phyloP scores from a whole-genome alignment of 2,329 filamentous ascomycete genomes.

The Aspergillus flavus region DNA sequence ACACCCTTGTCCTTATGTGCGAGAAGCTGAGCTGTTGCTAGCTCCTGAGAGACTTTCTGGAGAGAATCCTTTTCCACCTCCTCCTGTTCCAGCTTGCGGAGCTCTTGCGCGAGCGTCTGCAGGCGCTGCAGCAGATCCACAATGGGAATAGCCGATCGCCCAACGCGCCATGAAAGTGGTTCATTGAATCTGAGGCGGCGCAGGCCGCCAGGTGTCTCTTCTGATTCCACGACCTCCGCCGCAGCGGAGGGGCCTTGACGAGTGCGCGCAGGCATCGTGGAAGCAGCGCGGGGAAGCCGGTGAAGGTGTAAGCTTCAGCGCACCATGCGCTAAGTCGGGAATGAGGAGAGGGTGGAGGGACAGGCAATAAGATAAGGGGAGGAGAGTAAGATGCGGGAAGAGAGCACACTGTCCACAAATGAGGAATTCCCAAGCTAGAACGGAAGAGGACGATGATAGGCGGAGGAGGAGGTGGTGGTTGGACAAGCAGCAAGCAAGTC shows the following conservation, averaged over 20 bases:
- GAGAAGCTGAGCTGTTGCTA: conserved; percentile 79
- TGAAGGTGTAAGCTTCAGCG: conserved; percentile 18
- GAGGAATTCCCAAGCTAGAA: not conserved
- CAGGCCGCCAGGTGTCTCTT: conserved; percentile 37
- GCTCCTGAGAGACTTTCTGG: conserved; percentile 77
- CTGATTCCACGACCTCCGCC: conserved; percentile 34
- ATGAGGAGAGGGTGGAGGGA: not conserved
- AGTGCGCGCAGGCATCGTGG: conserved; percentile 48
- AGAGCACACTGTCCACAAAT: not conserved
- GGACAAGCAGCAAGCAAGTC: not conserved
- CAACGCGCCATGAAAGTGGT: conserved; percentile 85
- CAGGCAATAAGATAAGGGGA: not conserved
- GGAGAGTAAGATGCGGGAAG: not conserved
- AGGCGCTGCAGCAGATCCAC: conserved; percentile 80
- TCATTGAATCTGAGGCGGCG: conserved; percentile 74
- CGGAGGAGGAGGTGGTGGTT: conserved; percentile 1
- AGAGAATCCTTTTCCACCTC: conserved; percentile 82
- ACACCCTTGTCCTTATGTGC: conserved; percentile 93
- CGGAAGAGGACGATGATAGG: conserved; percentile 3
- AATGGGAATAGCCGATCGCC: conserved; percentile 77
- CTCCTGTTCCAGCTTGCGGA: conserved; percentile 85
- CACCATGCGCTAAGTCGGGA: conserved; percentile 22
- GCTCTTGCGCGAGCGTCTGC: conserved; percentile 77
- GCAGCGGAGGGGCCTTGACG: conserved; percentile 38
- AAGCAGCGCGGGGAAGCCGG: conserved; percentile 28